Evolutionary conservation across 345 rosid species (phyloP).

Genomic region (Alliaria petiolata): DNA sequence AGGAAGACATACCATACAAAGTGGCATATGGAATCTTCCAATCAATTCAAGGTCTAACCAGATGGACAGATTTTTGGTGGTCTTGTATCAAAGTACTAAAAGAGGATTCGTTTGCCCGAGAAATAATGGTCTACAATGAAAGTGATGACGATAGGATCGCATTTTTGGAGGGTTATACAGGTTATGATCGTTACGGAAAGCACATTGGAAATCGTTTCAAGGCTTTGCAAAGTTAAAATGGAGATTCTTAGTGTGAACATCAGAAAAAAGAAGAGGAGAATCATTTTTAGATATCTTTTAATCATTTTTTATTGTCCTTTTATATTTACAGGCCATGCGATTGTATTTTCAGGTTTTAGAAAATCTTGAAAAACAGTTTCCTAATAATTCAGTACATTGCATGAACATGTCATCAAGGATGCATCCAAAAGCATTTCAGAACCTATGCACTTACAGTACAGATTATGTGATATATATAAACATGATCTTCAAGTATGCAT

Average conservation of each 20-base stretch:
- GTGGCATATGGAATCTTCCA: background rate
- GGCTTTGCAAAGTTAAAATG: background rate
- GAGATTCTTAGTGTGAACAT: background rate
- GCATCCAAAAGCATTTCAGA: too few species aligned
- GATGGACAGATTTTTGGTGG: slow-evolving; percentile 2
- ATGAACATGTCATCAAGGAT: too few species aligned
- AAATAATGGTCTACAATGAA: background rate
- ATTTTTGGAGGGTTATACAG: background rate
- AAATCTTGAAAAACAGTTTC: too few species aligned
- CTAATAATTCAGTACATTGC: too few species aligned
- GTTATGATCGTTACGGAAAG: background rate
- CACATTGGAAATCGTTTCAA: background rate
- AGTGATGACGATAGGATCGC: background rate
- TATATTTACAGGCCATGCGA: too few species aligned
- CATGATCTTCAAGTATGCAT: too few species aligned
- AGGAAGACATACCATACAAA: background rate
- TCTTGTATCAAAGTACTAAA: background rate
- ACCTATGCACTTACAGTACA: too few species aligned
- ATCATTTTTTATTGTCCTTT: too few species aligned
- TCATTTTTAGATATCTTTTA: too few species aligned
- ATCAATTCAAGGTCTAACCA: background rate
- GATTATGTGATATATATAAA: too few species aligned
- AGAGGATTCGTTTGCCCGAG: background rate
- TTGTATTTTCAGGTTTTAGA: too few species aligned
- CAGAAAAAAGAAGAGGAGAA: background rate